Conservation (phyloP, 306 rosid species). For the Trifolium fragiferum region DNA sequence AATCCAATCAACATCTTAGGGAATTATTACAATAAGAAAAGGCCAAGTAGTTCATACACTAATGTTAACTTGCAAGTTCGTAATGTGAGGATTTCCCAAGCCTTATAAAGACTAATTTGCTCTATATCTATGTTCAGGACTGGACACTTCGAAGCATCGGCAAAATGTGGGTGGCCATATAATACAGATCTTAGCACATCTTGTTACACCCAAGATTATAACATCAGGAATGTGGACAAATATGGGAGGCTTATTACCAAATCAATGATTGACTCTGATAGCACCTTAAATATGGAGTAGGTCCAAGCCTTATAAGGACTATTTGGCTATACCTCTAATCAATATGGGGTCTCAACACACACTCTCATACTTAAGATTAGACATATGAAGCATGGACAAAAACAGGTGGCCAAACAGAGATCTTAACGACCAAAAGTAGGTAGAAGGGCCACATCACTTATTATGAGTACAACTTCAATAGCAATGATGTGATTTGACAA, state of each 20-base stretch:
- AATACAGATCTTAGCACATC: conserved; percentile 6
- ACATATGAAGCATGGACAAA: neutral
- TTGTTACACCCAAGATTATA: neutral
- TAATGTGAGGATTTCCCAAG: neutral
- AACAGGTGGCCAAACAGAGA: neutral
- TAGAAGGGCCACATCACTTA: neutral
- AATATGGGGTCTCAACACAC: neutral
- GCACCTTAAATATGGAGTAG: conserved; percentile 2
- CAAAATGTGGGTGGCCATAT: neutral
- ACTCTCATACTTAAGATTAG: neutral
- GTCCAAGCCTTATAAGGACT: neutral
- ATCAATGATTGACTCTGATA: neutral
- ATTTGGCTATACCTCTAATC: conserved; percentile 11
- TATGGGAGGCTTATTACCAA: neutral
- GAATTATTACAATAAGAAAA: neutral
- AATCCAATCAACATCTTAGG: neutral
- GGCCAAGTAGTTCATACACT: neutral
- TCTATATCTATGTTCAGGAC: neutral
- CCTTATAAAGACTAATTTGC: neutral
- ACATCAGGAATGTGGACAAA: conserved; percentile 5
- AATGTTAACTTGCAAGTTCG: neutral
- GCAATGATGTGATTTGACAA: conserved; percentile 5
- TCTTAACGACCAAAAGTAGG: neutral
- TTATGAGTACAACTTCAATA: neutral
- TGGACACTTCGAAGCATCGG: neutral